phyloP scores from a whole-genome alignment of 1,284 basidiomycete species.

The Cutaneotrichosporon spelunceum region DNA sequence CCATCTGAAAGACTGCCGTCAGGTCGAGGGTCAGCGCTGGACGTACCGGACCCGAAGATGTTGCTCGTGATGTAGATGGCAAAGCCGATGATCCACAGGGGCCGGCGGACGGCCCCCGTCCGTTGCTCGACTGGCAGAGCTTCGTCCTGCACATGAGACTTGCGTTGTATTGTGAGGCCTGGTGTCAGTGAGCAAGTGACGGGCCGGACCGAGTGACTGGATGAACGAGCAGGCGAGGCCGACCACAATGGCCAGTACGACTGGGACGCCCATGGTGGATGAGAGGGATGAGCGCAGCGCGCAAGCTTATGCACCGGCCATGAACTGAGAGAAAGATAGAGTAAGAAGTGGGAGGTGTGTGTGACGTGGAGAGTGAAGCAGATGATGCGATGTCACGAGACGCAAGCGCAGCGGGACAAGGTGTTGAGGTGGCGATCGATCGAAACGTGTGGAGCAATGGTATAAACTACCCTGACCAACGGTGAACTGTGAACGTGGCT shows the following conservation, averaged over 20 bases:
- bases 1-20: constrained; percentile 78
- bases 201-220: constrained; percentile 66
- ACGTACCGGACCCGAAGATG: constrained; percentile 61
- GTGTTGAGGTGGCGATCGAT: constrained; percentile 2
- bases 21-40: not conserved
- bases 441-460: not conserved
- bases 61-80: constrained; percentile 82
- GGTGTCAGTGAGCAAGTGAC: constrained; percentile 9
- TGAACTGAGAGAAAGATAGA: not conserved
- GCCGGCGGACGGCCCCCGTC: constrained; percentile 69
- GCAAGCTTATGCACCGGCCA: not conserved
- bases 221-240: constrained; percentile 85
- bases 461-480: not conserved
- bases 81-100: constrained; percentile 83
- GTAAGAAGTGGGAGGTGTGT: not conserved
- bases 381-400: not conserved
- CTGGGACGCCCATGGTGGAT: constrained; percentile 52
- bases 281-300: not conserved
- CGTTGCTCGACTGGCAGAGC: constrained; percentile 63
- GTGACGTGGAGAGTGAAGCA: not conserved
- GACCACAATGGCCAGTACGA: constrained; percentile 62
- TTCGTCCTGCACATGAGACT: constrained; percentile 87
- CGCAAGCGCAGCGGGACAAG: not conserved
- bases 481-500: no score
- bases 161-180: constrained; percentile 88